Conservation (phyloP, 345 rosid genomes). For the Sapria himalayana region DNA sequence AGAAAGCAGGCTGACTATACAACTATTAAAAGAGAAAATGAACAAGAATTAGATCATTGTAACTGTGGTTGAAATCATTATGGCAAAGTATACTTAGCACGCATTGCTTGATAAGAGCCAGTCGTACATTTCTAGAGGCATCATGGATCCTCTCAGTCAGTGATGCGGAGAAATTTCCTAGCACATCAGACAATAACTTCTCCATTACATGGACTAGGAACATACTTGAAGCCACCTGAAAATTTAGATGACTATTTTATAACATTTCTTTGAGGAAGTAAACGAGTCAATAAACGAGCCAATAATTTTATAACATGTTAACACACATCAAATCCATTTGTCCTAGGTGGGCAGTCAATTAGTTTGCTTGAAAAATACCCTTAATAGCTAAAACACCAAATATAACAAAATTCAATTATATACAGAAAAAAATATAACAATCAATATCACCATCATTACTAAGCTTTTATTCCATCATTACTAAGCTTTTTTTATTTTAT, state of each 20-base stretch:
- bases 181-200: constrained; percentile 33
- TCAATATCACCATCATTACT: no score
- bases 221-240: constrained; percentile 57
- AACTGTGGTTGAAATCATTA: constrained; percentile 2
- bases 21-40: constrained; percentile 28
- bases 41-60: constrained; percentile 7
- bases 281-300: no score
- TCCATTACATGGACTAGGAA: constrained; percentile 45
- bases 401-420: no score
- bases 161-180: constrained; percentile 47
- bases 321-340: no score
- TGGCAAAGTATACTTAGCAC: background rate
- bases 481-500: no score
- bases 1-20: constrained; percentile 50
- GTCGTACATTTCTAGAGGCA: constrained; percentile 29
- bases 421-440: no score
- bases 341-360: no score
- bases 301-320: no score
- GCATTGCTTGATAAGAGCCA: constrained; percentile 6
- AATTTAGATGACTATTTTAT: constrained; percentile 7
- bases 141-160: constrained; percentile 34
- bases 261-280: no score
- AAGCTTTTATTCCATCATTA: no score
- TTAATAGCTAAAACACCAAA: no score
- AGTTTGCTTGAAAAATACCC: no score